Evolutionary conservation across 2,329 filamentous ascomycete genomes (phyloP).

Genomic region (Orbilia javanica): DNA sequence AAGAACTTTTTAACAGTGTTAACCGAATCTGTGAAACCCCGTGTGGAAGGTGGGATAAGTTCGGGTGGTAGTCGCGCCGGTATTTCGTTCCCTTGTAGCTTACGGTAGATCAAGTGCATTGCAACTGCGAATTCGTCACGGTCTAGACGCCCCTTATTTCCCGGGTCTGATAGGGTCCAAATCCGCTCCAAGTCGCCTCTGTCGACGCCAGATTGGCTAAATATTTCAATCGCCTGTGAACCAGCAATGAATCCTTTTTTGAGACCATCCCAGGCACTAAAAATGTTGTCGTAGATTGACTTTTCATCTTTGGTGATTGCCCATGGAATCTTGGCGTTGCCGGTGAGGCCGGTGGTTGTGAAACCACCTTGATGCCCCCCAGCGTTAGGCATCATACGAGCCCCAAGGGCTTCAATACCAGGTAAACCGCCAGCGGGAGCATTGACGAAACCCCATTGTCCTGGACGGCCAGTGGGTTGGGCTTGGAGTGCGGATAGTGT

Average conservation of each 20-base stretch:
- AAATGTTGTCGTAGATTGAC: constrained; percentile 93
- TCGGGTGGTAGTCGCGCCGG: constrained; percentile 89
- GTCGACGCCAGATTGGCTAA: constrained; percentile 93
- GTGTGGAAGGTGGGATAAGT: constrained; percentile 91
- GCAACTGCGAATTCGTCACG: constrained; percentile 97
- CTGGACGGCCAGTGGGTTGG: constrained; percentile 92
- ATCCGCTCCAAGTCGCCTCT: constrained; percentile 90
- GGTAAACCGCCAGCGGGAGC: constrained; percentile 88
- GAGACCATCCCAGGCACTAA: constrained; percentile 96
- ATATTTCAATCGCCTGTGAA: constrained; percentile 94
- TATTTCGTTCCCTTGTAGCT: constrained; percentile 93
- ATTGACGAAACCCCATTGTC: constrained; percentile 99
- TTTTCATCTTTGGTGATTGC: constrained; percentile 99
- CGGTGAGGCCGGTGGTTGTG: constrained; percentile 86
- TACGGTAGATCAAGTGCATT: constrained; percentile 99
- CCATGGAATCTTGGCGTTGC: constrained; percentile 97
- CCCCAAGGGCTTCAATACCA: constrained; percentile 91
- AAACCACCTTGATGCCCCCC: constrained; percentile 86
- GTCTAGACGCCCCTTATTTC: constrained; percentile 93
- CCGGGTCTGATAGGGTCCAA: constrained; percentile 93
- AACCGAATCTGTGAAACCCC: constrained; percentile 92
- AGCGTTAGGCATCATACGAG: constrained; percentile 96
- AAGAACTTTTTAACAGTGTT: constrained; percentile 92
- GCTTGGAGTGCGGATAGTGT: constrained; percentile 79
- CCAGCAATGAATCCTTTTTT: constrained; percentile 92